Percentiles rank a stretch among this genome's conserved stretches.
phyloP scores from a whole-genome alignment of 169 alveolate species.

The Babesia ovis region DNA sequence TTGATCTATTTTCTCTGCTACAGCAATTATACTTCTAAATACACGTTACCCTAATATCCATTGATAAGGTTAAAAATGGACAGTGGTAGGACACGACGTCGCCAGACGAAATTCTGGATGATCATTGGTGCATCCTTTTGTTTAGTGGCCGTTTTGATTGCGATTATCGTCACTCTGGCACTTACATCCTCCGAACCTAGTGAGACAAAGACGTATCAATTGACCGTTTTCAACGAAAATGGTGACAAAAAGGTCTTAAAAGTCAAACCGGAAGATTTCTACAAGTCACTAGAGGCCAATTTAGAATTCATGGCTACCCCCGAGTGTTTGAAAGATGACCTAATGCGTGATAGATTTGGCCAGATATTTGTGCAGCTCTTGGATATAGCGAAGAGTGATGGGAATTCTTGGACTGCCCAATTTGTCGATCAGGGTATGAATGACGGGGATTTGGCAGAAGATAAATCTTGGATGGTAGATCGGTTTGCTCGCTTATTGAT shows the following conservation, averaged over 20 bases:
- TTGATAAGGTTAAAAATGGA: conserved; percentile 29
- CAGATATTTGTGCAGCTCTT: neutral
- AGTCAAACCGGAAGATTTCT: neutral
- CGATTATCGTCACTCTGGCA: conserved; percentile 18
- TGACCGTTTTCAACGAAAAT: conserved; percentile 1
- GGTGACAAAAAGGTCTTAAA: neutral
- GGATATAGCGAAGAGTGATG: neutral
- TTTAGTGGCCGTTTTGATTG: neutral
- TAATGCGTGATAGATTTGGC: neutral
- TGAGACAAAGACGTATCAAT: neutral
- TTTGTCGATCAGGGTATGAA: no score
- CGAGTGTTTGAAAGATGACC: neutral
- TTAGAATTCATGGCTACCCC: neutral
- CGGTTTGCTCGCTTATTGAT: no score
- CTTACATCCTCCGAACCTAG: neutral
- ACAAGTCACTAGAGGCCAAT: neutral
- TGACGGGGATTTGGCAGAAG: no score
- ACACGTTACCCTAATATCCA: neutral
- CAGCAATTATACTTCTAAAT: neutral
- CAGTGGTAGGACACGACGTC: neutral
- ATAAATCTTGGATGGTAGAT: no score
- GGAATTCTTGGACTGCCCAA: no score
- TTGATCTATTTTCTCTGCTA: neutral
- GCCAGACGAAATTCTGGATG: conserved; percentile 42
- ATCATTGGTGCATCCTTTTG: neutral